Percentiles rank a stretch among this genome's conserved stretches.
These are phyloP conservation scores for Plantago coronopus DNA, from an alignment of 305 asterid genomes.

Conservation along the genomic window DNA sequence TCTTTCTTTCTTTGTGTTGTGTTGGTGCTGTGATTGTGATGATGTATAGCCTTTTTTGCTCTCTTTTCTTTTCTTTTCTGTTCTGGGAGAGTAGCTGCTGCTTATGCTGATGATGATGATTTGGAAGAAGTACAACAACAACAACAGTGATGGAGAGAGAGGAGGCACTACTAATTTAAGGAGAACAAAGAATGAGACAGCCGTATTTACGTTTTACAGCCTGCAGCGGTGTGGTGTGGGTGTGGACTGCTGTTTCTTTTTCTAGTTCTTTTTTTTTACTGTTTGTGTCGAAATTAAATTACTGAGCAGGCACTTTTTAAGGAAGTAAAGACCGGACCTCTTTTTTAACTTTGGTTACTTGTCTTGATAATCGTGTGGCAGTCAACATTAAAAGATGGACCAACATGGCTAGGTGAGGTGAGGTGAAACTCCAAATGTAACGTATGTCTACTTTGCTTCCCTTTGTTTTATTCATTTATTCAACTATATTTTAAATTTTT, in stretches of 20 bases:
- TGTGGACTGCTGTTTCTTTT: not conserved
- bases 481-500: no score
- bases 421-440: not conserved
- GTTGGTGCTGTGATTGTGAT: not conserved
- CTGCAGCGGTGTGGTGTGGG: not conserved
- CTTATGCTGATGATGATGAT: not conserved
- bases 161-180: not conserved
- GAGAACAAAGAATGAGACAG: not conserved
- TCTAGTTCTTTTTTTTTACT: no score
- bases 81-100: not conserved
- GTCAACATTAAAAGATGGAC: constrained; percentile 10
- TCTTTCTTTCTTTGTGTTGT: not conserved
- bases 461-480: not conserved
- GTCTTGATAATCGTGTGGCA: not conserved
- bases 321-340: no score
- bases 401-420: no score
- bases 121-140: constrained; percentile 2
- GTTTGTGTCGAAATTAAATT: no score
- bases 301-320: not conserved
- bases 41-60: not conserved
- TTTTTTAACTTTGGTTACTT: not conserved
- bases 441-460: not conserved
- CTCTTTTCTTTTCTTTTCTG: not conserved
- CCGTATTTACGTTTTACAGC: not conserved
- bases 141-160: no score